Conservation (phyloP, 148 eudicot species). For the Talinum fruticosum region DNA sequence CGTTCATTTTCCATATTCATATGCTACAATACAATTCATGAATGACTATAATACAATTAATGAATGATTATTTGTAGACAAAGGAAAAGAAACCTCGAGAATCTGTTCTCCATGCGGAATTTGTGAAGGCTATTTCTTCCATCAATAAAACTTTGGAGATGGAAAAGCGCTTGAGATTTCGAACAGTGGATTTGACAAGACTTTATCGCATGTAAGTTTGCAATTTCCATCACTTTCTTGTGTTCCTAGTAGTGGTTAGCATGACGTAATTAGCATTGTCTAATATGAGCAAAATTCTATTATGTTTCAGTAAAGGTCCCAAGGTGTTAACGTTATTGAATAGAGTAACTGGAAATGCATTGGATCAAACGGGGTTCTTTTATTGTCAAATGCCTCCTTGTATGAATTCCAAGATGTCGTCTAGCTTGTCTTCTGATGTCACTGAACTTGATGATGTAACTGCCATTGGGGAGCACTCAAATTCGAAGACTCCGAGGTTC, state of each 20-base stretch:
- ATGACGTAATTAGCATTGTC: too few species aligned
- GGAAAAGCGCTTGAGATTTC: conserved; percentile 72
- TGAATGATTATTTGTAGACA: conserved; percentile 45
- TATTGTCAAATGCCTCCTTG: conserved; percentile 52
- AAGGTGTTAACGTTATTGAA: conserved; percentile 57
- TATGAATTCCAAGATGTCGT: conserved; percentile 35
- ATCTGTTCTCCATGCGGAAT: conserved; percentile 85
- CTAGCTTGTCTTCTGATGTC: conserved; percentile 13
- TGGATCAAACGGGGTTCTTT: conserved; percentile 76
- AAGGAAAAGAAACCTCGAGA: conserved; percentile 94
- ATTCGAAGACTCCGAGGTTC: conserved; percentile 34
- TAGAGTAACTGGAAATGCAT: conserved; percentile 70
- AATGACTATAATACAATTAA: not conserved
- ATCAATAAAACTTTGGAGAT: conserved; percentile 63
- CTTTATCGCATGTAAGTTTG: conserved; percentile 54
- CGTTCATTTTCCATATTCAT: too few species aligned
- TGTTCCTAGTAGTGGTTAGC: too few species aligned
- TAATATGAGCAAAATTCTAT: not conserved
- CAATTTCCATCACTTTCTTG: too few species aligned
- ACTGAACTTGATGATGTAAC: conserved; percentile 23
- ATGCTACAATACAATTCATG: too few species aligned
- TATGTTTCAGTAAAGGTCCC: conserved; percentile 61
- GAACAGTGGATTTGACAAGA: conserved; percentile 86
- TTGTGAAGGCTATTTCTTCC: conserved; percentile 70
- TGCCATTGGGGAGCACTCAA: conserved; percentile 4